Percentiles rank a stretch among this genome's conserved stretches.
Conservation (phyloP, 495 filamentous ascomycete genomes). For the Penicillium soppii region DNA sequence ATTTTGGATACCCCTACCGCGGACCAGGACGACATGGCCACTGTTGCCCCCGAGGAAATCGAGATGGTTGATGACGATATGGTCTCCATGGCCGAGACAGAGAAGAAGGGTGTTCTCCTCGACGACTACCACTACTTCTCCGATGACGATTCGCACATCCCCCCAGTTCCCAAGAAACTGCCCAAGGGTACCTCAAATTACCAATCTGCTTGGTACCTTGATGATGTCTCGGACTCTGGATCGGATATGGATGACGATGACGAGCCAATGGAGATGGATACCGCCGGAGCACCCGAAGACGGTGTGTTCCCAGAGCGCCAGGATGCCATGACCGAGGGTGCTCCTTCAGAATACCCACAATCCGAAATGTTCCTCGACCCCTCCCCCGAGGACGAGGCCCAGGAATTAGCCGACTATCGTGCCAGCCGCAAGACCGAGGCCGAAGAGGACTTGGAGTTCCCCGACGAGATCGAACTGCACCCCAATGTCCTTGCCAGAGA, state of each 20-base stretch:
- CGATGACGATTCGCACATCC: constrained; percentile 73
- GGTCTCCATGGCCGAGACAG: constrained; percentile 52
- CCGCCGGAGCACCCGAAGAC: constrained; percentile 64
- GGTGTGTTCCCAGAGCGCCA: constrained; percentile 71
- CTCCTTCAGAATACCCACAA: constrained; percentile 79
- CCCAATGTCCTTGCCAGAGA: constrained; percentile 85
- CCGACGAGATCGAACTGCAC: constrained; percentile 93
- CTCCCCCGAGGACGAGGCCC: constrained; percentile 81
- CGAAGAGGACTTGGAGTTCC: constrained; percentile 89
- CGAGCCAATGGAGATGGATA: constrained; percentile 49
- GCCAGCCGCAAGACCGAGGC: constrained; percentile 72
- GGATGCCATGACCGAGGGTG: constrained; percentile 72
- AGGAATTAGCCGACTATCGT: constrained; percentile 75
- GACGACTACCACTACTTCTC: constrained; percentile 99
- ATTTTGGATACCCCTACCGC: constrained; percentile 66
- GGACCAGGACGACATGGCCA: constrained; percentile 78
- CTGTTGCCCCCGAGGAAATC: constrained; percentile 80
- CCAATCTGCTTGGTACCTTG: constrained; percentile 90
- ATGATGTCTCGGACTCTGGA: constrained; percentile 81
- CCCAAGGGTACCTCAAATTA: constrained; percentile 92
- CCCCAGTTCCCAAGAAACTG: constrained; percentile 65
- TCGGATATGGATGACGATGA: constrained; percentile 76
- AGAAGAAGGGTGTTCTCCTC: constrained; percentile 78
- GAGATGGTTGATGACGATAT: constrained; percentile 72
- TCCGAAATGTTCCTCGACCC: constrained; percentile 91